Evolutionary conservation across 768 basidiomycete species (phyloP), one percentile per base, ranked within the genome.

Genomic region (Boletus speciosus): DNA sequence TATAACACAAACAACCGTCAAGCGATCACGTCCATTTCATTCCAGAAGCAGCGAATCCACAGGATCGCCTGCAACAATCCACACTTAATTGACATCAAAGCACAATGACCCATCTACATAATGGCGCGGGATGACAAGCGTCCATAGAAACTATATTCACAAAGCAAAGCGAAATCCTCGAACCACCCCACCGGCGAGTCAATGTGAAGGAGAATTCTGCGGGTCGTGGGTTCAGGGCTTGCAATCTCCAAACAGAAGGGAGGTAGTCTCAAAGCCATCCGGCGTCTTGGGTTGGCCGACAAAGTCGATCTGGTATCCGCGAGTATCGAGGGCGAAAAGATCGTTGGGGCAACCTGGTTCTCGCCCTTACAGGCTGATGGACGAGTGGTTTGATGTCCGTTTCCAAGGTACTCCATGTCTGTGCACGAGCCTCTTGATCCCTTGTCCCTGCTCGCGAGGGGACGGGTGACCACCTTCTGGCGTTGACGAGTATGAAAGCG

Each of bases 301-400:
- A 78, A 35, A 80, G 71, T 59, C 77, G 68, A 51, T 80, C 78
- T 15, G 79, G 78, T 56, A 80, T 79, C 12, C 78, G 75, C 38
- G 79, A 81, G 46, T 72, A 61, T 42, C 74, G 73, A 53, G 54
- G 62, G 25, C 64, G 61, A 47, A 59, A 32, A 12, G 56, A 32
- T 47, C 44, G 63, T 42, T 42, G 55, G 32, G 51, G 10, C 16
- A 47, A 21, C 39, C 52, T 44, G 8, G 25, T 16, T 27, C 46
- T 49, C 5, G 45, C 37, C 52, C 55, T 57, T 32, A 14, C 44
- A 3, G 27, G 41, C 51, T 29, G 46, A n/a, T 57, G 32, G 39
- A 34, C 23, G 51, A 12, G 37, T 14, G 54, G 45, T 29, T 57
- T 64, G 31, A 34, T 37, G 8, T 59, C 61, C 38, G 16, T 41